Evolutionary conservation across 768 basidiomycete genomes (phyloP), one percentile per base, ranked within the genome.

Genomic region (Mycena indigotica): DNA sequence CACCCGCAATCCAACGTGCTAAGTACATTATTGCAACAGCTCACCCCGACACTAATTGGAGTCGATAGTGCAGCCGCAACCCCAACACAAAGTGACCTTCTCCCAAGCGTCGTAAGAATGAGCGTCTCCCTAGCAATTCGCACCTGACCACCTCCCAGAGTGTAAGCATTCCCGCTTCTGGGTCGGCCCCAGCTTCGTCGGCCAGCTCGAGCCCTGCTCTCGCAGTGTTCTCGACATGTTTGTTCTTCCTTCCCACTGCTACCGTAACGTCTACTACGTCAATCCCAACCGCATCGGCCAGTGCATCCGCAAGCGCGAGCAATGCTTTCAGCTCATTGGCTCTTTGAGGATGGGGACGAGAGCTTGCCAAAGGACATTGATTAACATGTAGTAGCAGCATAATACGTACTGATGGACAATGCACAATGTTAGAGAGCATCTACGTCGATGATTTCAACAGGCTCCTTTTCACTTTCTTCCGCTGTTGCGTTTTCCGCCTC

Each of bases 141-240:
- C 23, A 23, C 8, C 41, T 44, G 8, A 44, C 5, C 23, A 13
- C 21, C 41, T 44, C 41, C 5, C 23, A 13, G 41, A 8, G 23
- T 13, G 41, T 23, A 21, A 44, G 6, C 46, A 8, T 26, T 26
- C 28, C 46, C 46, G 46, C 8, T 13, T 25, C 46, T 24, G 46
- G 13, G 5, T 25, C 46, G 15, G 46, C 46, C 6, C 28, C 46
- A 5, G 46, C 46, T 6, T 5, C 46, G 46, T 8, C 25, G 19
- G 10, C 15, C 46, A 26, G 24, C 8, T 24, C 25, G 12, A 13
- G 28, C 46, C 21, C 8, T 35, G 32, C 32, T 35, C 32, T 48
- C 46, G 46, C 46, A 26, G 46, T 48, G 13, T 48, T 48, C 46
- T 48, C 46, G 24, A 48, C 46, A 6, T 48, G 46, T n/a, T n/a